Conservation (phyloP, 2,329 filamentous ascomycete species). For the Stagonosporopsis rhizophila region DNA sequence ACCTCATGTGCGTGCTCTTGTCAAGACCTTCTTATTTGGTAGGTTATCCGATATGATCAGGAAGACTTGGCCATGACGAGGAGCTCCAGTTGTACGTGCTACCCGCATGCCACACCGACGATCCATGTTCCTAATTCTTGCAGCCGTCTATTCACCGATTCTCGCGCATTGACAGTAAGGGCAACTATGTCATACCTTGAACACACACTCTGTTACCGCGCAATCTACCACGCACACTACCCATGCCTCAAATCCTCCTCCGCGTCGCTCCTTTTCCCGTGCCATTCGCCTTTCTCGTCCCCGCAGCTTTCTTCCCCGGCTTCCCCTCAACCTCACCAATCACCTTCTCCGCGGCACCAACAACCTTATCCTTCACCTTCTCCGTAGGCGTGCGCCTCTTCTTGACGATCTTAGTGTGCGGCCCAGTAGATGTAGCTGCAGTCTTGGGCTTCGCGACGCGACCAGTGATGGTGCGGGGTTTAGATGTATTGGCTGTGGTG, state of each 20-base stretch:
- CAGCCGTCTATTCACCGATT: too few relatives aligned
- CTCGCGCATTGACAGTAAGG: too few relatives aligned
- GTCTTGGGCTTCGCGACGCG: constrained; percentile 37
- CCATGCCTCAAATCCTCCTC: neutral
- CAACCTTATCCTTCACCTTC: constrained; percentile 37
- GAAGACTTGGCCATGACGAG: too few relatives aligned
- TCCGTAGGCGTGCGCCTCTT: constrained; percentile 39
- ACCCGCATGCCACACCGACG: too few relatives aligned
- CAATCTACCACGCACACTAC: too few relatives aligned
- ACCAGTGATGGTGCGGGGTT: constrained; percentile 39
- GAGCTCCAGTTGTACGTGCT: too few relatives aligned
- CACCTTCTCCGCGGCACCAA: constrained; percentile 33
- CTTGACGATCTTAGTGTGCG: constrained; percentile 29
- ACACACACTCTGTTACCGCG: too few relatives aligned
- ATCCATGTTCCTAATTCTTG: too few relatives aligned
- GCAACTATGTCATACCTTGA: too few relatives aligned
- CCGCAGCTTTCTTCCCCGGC: constrained; percentile 37
- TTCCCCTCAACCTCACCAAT: constrained; percentile 33
- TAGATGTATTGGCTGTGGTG: constrained; percentile 48
- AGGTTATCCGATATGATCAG: too few relatives aligned
- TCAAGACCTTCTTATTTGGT: too few relatives aligned
- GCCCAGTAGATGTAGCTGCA: constrained; percentile 15
- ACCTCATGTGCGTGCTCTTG: too few relatives aligned
- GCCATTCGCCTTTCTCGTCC: constrained; percentile 13
- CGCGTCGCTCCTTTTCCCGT: constrained; percentile 7